Percentiles rank a stretch among this genome's conserved stretches.
phyloP scores from a whole-genome alignment of 345 rosid species.

The Heritiera fomes region DNA sequence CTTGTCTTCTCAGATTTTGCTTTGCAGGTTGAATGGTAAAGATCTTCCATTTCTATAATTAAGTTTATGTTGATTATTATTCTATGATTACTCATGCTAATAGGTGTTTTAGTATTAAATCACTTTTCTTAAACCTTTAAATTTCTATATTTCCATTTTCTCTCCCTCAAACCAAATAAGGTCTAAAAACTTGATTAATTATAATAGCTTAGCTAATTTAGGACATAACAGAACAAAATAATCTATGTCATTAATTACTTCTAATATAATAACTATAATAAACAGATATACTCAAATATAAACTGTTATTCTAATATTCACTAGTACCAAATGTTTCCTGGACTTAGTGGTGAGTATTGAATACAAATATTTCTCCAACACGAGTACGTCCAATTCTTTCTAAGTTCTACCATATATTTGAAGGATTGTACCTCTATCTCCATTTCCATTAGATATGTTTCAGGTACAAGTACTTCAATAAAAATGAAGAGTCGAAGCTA shows the following conservation, averaged over 20 bases:
- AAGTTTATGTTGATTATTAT: too few relatives aligned
- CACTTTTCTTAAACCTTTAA: not conserved
- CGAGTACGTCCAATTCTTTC: not conserved
- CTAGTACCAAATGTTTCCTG: not conserved
- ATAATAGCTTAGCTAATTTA: not conserved
- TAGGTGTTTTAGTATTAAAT: too few relatives aligned
- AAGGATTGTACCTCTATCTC: not conserved
- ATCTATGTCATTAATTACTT: not conserved
- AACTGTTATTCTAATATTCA: not conserved
- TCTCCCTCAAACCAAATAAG: not conserved
- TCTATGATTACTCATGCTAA: too few relatives aligned
- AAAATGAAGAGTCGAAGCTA: not conserved
- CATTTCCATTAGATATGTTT: not conserved
- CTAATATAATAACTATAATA: not conserved
- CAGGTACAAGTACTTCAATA: not conserved
- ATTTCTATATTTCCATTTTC: not conserved
- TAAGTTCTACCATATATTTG: not conserved
- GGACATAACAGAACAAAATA: not conserved
- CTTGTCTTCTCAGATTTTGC: not conserved
- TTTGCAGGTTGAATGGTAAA: too few relatives aligned
- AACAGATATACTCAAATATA: not conserved
- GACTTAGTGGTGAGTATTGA: not conserved
- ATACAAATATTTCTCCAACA: not conserved
- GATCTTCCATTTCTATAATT: too few relatives aligned
- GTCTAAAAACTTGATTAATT: not conserved